Base-by-base conservation (phyloP, 2,329 filamentous ascomycete genomes). In the Colletotrichum tropicicola region DNA sequence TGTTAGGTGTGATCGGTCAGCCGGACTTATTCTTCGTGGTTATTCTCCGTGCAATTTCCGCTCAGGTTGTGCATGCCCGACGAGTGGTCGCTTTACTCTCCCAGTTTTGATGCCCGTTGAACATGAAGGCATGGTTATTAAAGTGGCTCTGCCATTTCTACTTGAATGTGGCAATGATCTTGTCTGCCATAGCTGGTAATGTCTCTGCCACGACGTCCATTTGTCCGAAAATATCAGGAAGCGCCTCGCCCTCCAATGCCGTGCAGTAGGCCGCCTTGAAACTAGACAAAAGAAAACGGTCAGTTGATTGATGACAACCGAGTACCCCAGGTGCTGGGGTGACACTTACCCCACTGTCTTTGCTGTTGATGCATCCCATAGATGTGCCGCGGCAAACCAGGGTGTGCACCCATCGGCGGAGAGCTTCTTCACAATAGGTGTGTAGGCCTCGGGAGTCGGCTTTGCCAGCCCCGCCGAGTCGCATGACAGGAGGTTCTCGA, bases 381-480 rank as follows among this genome's bases (percentile, higher is more conserved):
- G 83, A 74, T 88, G 86, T 19, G 85, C 86, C 1, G 86, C 86
- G 1, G 84, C 86, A 71, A 87, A 88, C 85, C 85, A 88, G 47
- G 79, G 79, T 62, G 81, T 74, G n/a, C 37, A 23, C 6, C 60
- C 56, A 0, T 75, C 73, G 0, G 68, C 68, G 0, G 69, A 79
- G 45, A 87, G 78, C 55, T 70, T 73, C n/a, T 78, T 76, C 44
- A 83, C 71, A 4, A 84, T 72, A 1, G 78, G 75, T 58, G 73
- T 69, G 66, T 88, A 88, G 0, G 82, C 80, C 25, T 71, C 78
- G 3, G 80, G 73, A 1, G 79, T 80, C 0, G 86, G 86, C 71
- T 87, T 88, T 1, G 80, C 83, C 25, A 86, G 73, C 0, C 80
- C 79, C 6, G 74, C 69, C 0, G 72, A 71, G 68, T 88, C 85